Evolutionary conservation across 2,329 filamentous ascomycete genomes (phyloP).

Genomic region (Pyricularia pennisetigena): DNA sequence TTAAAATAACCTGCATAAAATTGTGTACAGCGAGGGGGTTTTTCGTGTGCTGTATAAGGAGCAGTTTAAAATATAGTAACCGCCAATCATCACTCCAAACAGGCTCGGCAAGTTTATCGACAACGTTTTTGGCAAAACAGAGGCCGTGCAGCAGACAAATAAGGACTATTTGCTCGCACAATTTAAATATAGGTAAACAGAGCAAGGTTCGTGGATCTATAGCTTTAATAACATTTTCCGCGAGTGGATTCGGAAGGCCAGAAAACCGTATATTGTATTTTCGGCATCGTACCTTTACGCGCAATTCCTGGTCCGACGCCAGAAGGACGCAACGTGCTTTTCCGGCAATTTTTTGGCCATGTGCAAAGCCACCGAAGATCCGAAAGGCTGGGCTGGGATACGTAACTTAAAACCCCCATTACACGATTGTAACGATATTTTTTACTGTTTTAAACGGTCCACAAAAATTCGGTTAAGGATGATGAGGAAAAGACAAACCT

Average conservation of each 20-base stretch:
- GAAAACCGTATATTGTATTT: slow-evolving; percentile 82
- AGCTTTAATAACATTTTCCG: slow-evolving; percentile 97
- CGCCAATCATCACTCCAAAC: slow-evolving; percentile 71
- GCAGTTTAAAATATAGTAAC: slow-evolving; percentile 60
- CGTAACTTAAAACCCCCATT: slow-evolving; percentile 86
- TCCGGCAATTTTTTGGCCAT: slow-evolving; percentile 75
- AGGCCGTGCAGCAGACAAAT: slow-evolving; percentile 81
- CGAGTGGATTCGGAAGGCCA: slow-evolving; percentile 96
- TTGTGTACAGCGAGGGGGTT: slow-evolving; percentile 84
- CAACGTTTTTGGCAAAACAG: slow-evolving; percentile 84
- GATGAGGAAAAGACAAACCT: slow-evolving; percentile 86
- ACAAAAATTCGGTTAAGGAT: slow-evolving; percentile 74
- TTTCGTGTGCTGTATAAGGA: slow-evolving; percentile 82
- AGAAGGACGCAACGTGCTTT: slow-evolving; percentile 79
- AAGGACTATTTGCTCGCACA: slow-evolving; percentile 87
- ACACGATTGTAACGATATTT: slow-evolving; percentile 86
- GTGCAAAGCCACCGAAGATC: slow-evolving; percentile 70
- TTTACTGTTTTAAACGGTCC: slow-evolving; percentile 70
- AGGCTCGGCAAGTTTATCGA: slow-evolving; percentile 70
- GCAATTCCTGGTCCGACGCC: slow-evolving; percentile 71
- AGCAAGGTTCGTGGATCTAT: slow-evolving; percentile 88
- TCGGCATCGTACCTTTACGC: slow-evolving; percentile 80
- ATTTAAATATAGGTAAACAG: slow-evolving; percentile 91
- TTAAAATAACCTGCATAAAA: slow-evolving; percentile 92
- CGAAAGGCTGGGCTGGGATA: slow-evolving; percentile 83